Evolutionary conservation across 179 eudicot genomes (phyloP).

Genomic region (Pouteria campechiana): DNA sequence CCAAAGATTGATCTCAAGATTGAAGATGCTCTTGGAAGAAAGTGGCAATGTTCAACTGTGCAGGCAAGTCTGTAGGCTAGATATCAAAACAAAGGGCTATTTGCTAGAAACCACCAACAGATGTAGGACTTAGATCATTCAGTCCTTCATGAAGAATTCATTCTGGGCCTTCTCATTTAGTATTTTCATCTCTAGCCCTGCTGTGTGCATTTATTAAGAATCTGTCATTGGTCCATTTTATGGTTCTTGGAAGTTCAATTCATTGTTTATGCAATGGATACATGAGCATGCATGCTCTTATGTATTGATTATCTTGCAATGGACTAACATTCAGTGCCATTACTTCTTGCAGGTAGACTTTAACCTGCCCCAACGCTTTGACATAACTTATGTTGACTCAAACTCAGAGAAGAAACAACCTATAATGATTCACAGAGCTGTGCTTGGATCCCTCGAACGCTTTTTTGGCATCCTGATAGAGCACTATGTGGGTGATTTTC

Average conservation of each 20-base stretch:
- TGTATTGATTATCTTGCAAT: background rate
- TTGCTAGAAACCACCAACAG: too few relatives aligned
- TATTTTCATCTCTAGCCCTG: too few relatives aligned
- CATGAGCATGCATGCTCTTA: too few relatives aligned
- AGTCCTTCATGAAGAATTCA: too few relatives aligned
- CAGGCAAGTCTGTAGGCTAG: constrained; percentile 66
- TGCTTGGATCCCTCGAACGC: constrained; percentile 92
- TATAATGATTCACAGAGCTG: constrained; percentile 95
- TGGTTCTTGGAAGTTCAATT: too few relatives aligned
- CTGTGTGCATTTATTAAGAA: too few relatives aligned
- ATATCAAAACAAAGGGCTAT: too few relatives aligned
- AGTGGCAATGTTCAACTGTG: constrained; percentile 98
- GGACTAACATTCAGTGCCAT: background rate
- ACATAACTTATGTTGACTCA: constrained; percentile 85
- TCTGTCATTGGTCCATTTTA: too few relatives aligned
- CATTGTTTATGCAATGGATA: too few relatives aligned
- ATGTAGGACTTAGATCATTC: too few relatives aligned
- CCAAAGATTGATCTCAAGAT: constrained; percentile 98
- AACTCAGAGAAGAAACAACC: constrained; percentile 80
- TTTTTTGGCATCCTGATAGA: constrained; percentile 93
- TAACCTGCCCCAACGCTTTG: constrained; percentile 88
- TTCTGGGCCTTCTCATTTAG: too few relatives aligned
- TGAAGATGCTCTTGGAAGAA: constrained; percentile 99
- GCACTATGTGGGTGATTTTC: constrained; percentile 98
- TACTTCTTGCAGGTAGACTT: constrained; percentile 64